Evolutionary conservation across 352 stramenopile genomes (phyloP).

Genomic region (Phytopythium vexans): DNA sequence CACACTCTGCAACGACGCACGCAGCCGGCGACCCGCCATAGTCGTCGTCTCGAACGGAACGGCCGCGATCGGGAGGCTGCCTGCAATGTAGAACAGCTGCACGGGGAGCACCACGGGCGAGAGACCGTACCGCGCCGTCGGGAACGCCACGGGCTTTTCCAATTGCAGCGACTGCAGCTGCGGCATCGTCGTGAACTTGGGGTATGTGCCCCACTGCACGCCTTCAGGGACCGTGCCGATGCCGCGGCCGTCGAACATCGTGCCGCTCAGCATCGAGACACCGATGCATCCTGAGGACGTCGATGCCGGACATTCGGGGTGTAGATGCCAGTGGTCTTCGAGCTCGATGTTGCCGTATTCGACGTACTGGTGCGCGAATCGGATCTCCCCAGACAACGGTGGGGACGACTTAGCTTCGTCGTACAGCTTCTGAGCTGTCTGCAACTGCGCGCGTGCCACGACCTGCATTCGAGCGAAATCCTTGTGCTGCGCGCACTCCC

Average conservation of each 20-base stretch:
- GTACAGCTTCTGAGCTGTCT: slow-evolving; percentile 63
- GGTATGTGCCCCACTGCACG: slow-evolving; percentile 64
- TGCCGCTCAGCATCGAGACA: slow-evolving; percentile 82
- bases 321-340: slow-evolving; percentile 56
- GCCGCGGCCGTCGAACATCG: slow-evolving; percentile 71
- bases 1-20: slow-evolving; percentile 26
- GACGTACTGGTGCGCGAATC: slow-evolving; percentile 70
- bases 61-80: slow-evolving; percentile 56
- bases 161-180: slow-evolving; percentile 70
- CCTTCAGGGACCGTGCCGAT: slow-evolving; percentile 58
- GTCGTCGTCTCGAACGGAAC: slow-evolving; percentile 84
- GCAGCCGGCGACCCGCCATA: slow-evolving; percentile 75
- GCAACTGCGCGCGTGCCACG: slow-evolving; percentile 68
- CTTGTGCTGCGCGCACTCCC: slow-evolving; percentile 58
- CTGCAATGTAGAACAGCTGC: slow-evolving; percentile 63
- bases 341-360: slow-evolving; percentile 70
- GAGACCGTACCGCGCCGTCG: slow-evolving; percentile 67
- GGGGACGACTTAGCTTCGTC: slow-evolving; percentile 27
- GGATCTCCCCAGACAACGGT: slow-evolving; percentile 38
- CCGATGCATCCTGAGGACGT: slow-evolving; percentile 81
- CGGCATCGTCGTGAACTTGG: slow-evolving; percentile 69
- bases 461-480: slow-evolving; percentile 82
- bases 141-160: slow-evolving; percentile 80
- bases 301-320: slow-evolving; percentile 60
- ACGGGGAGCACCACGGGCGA: slow-evolving; percentile 70